Evolutionary conservation across 148 eudicot species (phyloP).

Genomic region (Cornus suecica): DNA sequence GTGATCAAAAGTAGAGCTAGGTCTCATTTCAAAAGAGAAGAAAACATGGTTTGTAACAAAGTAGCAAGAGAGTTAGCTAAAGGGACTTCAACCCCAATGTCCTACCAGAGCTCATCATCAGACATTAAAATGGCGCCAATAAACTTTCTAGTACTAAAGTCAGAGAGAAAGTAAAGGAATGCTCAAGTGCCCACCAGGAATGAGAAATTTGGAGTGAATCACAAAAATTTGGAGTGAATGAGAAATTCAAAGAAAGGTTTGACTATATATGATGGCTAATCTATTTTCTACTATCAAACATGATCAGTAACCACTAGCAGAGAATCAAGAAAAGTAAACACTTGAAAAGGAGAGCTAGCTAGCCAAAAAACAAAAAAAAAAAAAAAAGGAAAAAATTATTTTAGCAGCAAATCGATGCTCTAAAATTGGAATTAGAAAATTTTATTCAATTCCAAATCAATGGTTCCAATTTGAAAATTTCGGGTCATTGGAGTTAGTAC

Average conservation of each 20-base stretch:
- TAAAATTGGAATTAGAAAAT: too few relatives aligned
- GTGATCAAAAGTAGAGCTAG: not conserved
- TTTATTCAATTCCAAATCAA: too few relatives aligned
- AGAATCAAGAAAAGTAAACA: conserved; percentile 4
- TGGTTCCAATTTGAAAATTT: too few relatives aligned
- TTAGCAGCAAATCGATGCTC: not conserved
- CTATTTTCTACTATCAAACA: not conserved
- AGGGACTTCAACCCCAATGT: not conserved
- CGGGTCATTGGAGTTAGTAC: too few relatives aligned
- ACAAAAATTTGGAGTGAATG: not conserved
- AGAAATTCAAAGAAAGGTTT: too few relatives aligned
- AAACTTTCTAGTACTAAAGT: not conserved
- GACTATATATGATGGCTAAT: not conserved
- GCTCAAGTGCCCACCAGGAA: conserved; percentile 10
- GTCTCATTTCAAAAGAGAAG: too few relatives aligned
- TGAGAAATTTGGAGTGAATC: not conserved
- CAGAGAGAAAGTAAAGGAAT: not conserved
- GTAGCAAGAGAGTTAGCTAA: not conserved
- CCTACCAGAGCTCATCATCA: conserved; percentile 7
- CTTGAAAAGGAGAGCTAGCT: conserved; percentile 10
- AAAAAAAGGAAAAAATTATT: not conserved
- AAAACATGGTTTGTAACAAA: not conserved
- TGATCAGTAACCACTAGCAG: not conserved
- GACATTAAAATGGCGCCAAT: not conserved
- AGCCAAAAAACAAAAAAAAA: not conserved